Base-by-base conservation (phyloP, 495 filamentous ascomycete species). In the Parmelia sp. region DNA sequence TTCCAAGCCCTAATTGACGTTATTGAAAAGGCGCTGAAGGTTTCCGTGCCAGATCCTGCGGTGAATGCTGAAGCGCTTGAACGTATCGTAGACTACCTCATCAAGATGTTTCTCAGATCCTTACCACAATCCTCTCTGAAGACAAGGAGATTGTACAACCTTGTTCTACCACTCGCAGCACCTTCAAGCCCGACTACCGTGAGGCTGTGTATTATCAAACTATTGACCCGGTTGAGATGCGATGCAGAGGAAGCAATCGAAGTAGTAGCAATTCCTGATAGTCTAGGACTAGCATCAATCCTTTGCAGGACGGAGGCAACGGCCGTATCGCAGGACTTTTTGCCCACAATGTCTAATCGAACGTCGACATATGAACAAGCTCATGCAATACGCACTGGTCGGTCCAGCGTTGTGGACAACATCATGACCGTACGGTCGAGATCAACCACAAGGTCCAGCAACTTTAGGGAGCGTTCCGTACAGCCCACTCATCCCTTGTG, bases 181-280 rank as follows among this genome's bases (percentile, higher is more conserved):
- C 86, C 2, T 79, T 27, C 57, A 27, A 61, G 85, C 45, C 72
- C 77, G 45, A 77, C 81, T 12, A 88, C 90, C 74, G 85, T 90
- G 55, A 88, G 91, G 15, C 76, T 97, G 31, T 88, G 86, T 14
- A 88, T 88, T 6, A 83, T 96, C 77, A 95, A 91, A 69, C 75
- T 96, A 53, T 78, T 97, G 10, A 92, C 94, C 70, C 85, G 93
- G 27, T 76, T 97, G 25, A 83, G 93, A 58, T 90, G 90, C 35
- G 90, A 96, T 71, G 88, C 85, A 37, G 83, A 86, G 21, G 81
- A 90, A 56, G 82, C 84, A 40, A 80, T 97, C 6, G 87, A 86
- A 49, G 75, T 96, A 35, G 80, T 84, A 3, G 73, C 82, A 11
- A 79, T 80, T 11, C 81, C 83, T 0, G 91, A 95, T 67, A 85